These are phyloP conservation scores for Dorcoceras hygrometricum DNA, from an alignment of 257 asterid species.

Conservation along the genomic window DNA sequence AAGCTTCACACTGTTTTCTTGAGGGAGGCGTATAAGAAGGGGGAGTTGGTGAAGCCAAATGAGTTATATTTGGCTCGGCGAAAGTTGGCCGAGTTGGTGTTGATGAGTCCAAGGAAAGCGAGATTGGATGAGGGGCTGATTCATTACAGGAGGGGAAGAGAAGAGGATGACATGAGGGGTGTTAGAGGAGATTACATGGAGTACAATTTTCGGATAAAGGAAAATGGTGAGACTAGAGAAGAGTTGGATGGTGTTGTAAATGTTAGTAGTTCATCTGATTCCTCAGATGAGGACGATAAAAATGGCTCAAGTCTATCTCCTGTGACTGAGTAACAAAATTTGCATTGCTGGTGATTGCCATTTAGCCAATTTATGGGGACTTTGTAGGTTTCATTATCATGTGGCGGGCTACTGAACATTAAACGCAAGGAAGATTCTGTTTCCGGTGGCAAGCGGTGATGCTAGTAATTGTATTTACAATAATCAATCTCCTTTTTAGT, in stretches of 20 bases:
- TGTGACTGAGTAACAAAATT: neutral
- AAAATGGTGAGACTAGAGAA: conserved; percentile 23
- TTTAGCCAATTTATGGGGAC: neutral
- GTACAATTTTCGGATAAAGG: no score
- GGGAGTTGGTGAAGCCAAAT: conserved; percentile 70
- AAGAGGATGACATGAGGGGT: conserved; percentile 34
- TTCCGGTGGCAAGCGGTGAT: no score
- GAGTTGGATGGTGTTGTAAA: conserved; percentile 32
- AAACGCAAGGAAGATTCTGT: no score
- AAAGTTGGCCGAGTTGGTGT: conserved; percentile 58
- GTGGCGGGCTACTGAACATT: no score
- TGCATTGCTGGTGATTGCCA: neutral
- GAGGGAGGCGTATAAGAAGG: conserved; percentile 85
- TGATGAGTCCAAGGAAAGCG: conserved; percentile 73
- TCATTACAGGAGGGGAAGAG: conserved; percentile 41
- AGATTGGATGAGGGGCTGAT: conserved; percentile 43
- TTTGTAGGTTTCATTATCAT: neutral
- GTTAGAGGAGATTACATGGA: conserved; percentile 26
- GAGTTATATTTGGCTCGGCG: conserved; percentile 81
- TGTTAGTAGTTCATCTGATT: conserved; percentile 23
- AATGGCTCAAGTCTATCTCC: no score
- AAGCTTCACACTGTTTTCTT: conserved; percentile 79
- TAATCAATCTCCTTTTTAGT: no score
- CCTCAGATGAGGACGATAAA: conserved; percentile 34
- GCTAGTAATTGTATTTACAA: no score